Percentiles rank a stretch among this genome's conserved stretches.
phyloP scores from a whole-genome alignment of 306 rosid genomes.

The Malus fusca region DNA sequence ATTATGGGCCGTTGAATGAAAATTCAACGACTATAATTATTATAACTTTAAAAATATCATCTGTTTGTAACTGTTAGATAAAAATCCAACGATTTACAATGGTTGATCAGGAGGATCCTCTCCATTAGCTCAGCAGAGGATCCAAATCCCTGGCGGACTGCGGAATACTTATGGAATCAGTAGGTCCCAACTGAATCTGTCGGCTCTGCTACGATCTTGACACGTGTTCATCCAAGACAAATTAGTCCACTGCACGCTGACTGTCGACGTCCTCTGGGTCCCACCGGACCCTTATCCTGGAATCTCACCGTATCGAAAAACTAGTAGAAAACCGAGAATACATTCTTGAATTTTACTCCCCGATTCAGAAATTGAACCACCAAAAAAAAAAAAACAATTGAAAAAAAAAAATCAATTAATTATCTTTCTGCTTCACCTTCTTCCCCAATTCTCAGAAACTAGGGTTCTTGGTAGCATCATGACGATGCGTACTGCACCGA shows the following conservation, averaged over 20 bases:
- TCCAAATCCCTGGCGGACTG: too few species aligned
- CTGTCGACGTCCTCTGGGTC: not conserved
- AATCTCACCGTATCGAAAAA: not conserved
- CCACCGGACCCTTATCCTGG: slow-evolving; percentile 22
- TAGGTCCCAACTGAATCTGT: not conserved
- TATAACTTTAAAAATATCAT: too few species aligned
- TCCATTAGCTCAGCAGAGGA: too few species aligned
- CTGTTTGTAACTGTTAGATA: too few species aligned
- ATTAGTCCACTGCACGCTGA: not conserved
- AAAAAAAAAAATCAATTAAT: not conserved
- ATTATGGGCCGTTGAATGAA: too few species aligned
- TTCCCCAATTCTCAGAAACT: not conserved
- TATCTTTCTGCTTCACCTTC: not conserved
- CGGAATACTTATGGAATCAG: not conserved
- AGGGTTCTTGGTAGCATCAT: slow-evolving; percentile 19
- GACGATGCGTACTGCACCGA: not conserved
- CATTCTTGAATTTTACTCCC: not conserved
- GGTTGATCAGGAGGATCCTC: too few species aligned
- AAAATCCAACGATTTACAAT: too few species aligned
- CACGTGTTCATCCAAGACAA: not conserved
- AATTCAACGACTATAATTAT: too few species aligned
- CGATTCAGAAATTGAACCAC: not conserved
- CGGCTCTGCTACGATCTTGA: not conserved
- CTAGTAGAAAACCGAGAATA: not conserved
- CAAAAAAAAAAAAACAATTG: not conserved